These are phyloP conservation scores for Xylaria bambusicola DNA, from an alignment of 495 filamentous ascomycete species.

Conservation along the genomic window DNA sequence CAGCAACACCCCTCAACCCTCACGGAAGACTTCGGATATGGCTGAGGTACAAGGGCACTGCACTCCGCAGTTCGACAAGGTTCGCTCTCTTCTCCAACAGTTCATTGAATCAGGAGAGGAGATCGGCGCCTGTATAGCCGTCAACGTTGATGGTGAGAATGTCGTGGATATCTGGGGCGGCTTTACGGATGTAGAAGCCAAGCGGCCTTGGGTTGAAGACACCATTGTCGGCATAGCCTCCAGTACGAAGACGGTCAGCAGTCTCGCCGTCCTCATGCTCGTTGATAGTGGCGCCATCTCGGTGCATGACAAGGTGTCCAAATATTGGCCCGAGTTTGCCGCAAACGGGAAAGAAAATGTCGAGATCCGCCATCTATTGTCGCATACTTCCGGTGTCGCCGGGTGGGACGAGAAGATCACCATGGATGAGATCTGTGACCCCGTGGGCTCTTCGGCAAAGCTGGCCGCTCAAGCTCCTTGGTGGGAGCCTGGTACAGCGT, in stretches of 20 bases:
- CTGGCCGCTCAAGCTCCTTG: conserved; percentile 46
- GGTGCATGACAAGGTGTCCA: conserved; percentile 39
- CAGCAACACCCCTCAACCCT: too few species aligned
- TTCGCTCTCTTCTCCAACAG: conserved; percentile 37
- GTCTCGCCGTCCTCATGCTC: conserved; percentile 41
- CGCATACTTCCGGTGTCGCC: conserved; percentile 35
- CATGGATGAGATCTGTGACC: conserved; percentile 35
- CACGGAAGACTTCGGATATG: too few species aligned
- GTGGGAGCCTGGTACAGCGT: conserved; percentile 45
- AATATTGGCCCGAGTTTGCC: conserved; percentile 52
- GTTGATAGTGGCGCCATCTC: conserved; percentile 45
- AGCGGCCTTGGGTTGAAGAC: conserved; percentile 41
- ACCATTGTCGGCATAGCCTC: conserved; percentile 48
- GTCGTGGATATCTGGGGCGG: conserved; percentile 54
- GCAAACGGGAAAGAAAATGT: conserved; percentile 44
- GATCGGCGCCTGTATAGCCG: conserved; percentile 44
- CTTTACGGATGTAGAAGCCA: conserved; percentile 30
- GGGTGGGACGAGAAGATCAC: conserved; percentile 39
- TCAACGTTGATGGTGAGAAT: conserved; percentile 44
- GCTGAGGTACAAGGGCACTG: conserved; percentile 36
- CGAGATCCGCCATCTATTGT: conserved; percentile 44
- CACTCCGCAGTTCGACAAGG: conserved; percentile 37
- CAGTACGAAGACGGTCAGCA: conserved; percentile 42
- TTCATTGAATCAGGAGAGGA: conserved; percentile 32
- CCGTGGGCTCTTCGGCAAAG: conserved; percentile 27